Evolutionary conservation across 1,139 yeast genomes (phyloP).

Genomic region (Candida pseudoviswanathii): DNA sequence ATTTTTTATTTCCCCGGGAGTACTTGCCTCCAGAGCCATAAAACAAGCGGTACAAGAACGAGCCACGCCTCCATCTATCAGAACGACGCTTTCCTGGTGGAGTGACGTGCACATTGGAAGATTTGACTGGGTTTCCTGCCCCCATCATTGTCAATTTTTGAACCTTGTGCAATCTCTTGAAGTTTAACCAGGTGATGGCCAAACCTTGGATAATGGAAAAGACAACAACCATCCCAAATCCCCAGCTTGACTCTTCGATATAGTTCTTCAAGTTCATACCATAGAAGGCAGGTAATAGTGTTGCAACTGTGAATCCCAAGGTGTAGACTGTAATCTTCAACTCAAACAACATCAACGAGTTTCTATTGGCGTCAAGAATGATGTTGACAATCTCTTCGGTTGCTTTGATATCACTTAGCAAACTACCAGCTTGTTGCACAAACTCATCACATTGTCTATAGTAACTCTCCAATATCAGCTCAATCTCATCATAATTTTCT

Average conservation of each 20-base stretch:
- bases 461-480: conserved; percentile 88
- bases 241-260: conserved; percentile 73
- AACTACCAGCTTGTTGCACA: conserved; percentile 88
- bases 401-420: conserved; percentile 81
- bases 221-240: conserved; percentile 64
- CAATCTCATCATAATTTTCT: conserved; percentile 71
- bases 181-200: conserved; percentile 43
- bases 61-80: conserved; percentile 8
- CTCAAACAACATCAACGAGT: conserved; percentile 88
- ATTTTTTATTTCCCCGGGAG: conserved; percentile 21
- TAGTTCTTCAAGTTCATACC: conserved; percentile 95
- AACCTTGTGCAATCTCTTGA: conserved; percentile 54
- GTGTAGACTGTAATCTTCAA: conserved; percentile 84
- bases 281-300: conserved; percentile 65
- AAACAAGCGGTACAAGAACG: conserved; percentile 26
- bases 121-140: conserved; percentile 4
- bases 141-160: conserved; percentile 71
- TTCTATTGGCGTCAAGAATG: conserved; percentile 91
- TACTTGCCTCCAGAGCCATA: conserved; percentile 27
- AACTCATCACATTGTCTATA: conserved; percentile 95
- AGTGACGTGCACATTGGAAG: background rate
- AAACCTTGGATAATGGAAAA: conserved; percentile 49
- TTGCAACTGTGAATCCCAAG: conserved; percentile 78
- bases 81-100: conserved; percentile 6
- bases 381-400: conserved; percentile 97